phyloP scores from a whole-genome alignment of 225 moss, liverwort and hornwort genomes.

The Polytrichum commune region DNA sequence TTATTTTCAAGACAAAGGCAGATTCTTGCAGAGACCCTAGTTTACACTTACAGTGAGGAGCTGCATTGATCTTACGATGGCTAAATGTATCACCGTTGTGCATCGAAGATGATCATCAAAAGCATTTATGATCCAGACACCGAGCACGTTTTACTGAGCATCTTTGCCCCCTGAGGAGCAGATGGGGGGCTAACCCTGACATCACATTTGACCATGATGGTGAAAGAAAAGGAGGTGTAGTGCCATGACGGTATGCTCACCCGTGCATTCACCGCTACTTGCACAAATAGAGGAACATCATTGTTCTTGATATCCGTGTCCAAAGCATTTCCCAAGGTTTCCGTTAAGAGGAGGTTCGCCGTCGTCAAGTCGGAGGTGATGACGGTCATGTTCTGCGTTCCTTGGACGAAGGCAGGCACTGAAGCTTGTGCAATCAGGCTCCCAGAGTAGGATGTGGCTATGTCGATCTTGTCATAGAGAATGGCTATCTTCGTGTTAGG shows the following conservation, averaged over 20 bases:
- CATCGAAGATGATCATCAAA: too few species aligned
- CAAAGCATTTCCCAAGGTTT: not conserved
- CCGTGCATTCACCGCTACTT: not conserved
- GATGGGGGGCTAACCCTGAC: not conserved
- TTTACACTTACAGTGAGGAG: too few species aligned
- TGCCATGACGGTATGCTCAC: constrained; percentile 3
- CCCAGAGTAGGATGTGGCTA: not conserved
- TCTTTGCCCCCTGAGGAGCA: not conserved
- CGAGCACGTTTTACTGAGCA: constrained; percentile 1
- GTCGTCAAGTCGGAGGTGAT: not conserved
- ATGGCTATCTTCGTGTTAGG: constrained; percentile 2
- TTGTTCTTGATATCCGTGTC: not conserved
- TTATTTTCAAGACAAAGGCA: not conserved
- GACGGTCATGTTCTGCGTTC: not conserved
- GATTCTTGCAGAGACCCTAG: too few species aligned
- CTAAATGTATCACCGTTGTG: too few species aligned
- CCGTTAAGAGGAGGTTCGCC: not conserved
- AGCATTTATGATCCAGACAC: constrained; percentile 1
- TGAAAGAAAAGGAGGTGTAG: not conserved
- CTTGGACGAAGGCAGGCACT: constrained; percentile 1
- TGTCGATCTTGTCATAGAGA: constrained; percentile 4
- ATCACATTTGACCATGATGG: not conserved
- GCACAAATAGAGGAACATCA: not conserved
- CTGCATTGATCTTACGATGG: too few species aligned
- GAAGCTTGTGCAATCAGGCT: not conserved